phyloP scores from a whole-genome alignment of 495 filamentous ascomycete species.

The Chaetomium fimeti region DNA sequence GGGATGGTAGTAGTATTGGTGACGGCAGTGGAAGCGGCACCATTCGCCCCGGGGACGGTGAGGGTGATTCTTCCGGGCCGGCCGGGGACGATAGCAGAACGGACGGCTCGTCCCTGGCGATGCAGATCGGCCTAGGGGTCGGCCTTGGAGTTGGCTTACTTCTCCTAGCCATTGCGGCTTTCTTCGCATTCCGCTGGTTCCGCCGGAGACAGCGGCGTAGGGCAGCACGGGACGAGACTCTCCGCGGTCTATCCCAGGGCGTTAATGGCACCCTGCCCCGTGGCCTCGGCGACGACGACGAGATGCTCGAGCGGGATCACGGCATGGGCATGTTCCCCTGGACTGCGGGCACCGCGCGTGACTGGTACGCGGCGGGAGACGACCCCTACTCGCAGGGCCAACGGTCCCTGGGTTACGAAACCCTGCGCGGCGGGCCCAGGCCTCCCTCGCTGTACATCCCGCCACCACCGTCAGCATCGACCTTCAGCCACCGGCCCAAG shows the following conservation, averaged over 20 bases:
- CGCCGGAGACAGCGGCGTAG: conserved; percentile 58
- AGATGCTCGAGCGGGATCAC: conserved; percentile 60
- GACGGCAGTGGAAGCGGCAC: neutral
- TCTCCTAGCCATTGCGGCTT: conserved; percentile 48
- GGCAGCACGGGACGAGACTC: conserved; percentile 38
- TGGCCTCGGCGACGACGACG: conserved; percentile 33
- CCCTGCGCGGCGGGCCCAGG: conserved; percentile 32
- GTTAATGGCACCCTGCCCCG: conserved; percentile 35
- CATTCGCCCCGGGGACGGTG: neutral
- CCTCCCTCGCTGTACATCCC: conserved; percentile 24
- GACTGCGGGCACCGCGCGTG: conserved; percentile 28
- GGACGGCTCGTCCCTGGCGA: neutral
- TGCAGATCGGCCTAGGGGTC: conserved; percentile 54
- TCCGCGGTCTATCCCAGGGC: conserved; percentile 44
- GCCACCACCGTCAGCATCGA: conserved; percentile 21
- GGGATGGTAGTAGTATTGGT: neutral
- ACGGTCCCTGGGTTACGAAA: conserved; percentile 47
- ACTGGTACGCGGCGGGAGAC: conserved; percentile 45
- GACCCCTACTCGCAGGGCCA: conserved; percentile 43
- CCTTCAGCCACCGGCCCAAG: conserved; percentile 19
- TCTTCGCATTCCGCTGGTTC: conserved; percentile 26
- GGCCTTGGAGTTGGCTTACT: conserved; percentile 71
- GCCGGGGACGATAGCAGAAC: neutral
- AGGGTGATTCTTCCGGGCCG: neutral
- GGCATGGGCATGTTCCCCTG: conserved; percentile 34